Evolutionary conservation across 2,329 filamentous ascomycete genomes (phyloP).

Genomic region (Exophiala aquamarina): DNA sequence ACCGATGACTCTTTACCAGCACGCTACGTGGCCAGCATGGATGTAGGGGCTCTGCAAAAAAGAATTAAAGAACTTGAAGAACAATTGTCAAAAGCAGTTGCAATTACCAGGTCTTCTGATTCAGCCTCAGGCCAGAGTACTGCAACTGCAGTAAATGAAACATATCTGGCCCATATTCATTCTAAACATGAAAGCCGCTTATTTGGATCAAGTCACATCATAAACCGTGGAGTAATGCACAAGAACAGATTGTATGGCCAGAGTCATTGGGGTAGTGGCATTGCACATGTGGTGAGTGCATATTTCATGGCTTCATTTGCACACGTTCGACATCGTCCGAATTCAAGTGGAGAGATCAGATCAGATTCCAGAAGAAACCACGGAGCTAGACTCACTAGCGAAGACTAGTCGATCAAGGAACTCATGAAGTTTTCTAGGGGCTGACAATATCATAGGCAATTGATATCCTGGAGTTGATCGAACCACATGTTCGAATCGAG

Average conservation of each 20-base stretch:
- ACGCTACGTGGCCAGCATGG: too few relatives aligned
- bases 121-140: neutral
- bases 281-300: constrained; percentile 43
- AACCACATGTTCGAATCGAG: constrained; percentile 41
- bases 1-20: too few relatives aligned
- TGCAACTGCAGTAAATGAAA: neutral
- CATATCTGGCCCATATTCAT: constrained; percentile 46
- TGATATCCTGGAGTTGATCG: constrained; percentile 44
- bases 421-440: neutral
- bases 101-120: neutral
- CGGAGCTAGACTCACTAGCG: too few relatives aligned
- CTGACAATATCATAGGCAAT: constrained; percentile 33
- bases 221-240: constrained; percentile 49
- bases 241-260: constrained; percentile 59
- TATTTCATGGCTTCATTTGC: constrained; percentile 8
- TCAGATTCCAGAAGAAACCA: too few relatives aligned
- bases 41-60: neutral
- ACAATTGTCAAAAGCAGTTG: constrained; percentile 2
- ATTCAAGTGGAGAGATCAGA: neutral
- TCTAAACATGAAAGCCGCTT: constrained; percentile 40
- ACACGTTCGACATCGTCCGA: constrained; percentile 2
- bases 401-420: too few relatives aligned
- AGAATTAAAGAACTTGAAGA: constrained; percentile 1
- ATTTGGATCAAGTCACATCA: constrained; percentile 33
- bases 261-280: constrained; percentile 56